Evolutionary conservation across 768 basidiomycete species (phyloP).

Genomic region (Russula virescens): DNA sequence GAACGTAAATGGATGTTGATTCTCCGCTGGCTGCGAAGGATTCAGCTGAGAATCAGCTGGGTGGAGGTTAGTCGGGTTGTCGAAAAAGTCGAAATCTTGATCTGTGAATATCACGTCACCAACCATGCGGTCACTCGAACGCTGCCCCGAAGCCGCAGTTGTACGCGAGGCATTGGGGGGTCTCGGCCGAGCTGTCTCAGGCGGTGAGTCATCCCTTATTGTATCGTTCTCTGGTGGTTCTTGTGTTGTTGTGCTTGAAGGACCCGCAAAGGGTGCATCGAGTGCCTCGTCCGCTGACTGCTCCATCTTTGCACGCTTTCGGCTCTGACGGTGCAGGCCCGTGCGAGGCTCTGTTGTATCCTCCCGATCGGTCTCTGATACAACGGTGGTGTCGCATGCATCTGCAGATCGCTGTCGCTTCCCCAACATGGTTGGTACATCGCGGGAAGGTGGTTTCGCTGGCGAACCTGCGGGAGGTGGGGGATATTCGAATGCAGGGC

Average conservation of each 20-base stretch:
- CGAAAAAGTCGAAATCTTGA: constrained; percentile 25
- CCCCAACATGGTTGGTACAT: constrained; percentile 48
- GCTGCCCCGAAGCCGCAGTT: neutral
- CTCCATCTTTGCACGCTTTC: constrained; percentile 46
- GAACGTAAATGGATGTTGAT: constrained; percentile 22
- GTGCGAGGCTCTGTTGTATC: constrained; percentile 34
- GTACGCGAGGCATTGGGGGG: neutral
- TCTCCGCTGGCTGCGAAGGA: constrained; percentile 11
- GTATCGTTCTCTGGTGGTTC: neutral
- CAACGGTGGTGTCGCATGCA: constrained; percentile 38
- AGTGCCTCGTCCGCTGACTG: constrained; percentile 24
- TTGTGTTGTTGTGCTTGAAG: constrained; percentile 1
- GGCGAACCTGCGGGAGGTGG: constrained; percentile 22
- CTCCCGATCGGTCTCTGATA: constrained; percentile 40
- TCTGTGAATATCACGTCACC: constrained; percentile 25
- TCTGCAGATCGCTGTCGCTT: constrained; percentile 57
- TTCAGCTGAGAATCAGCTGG: constrained; percentile 5
- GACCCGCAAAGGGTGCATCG: constrained; percentile 14
- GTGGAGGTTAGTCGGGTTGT: constrained; percentile 20
- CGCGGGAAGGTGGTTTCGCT: constrained; percentile 22
- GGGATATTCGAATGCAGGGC: constrained; percentile 24
- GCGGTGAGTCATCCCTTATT: neutral
- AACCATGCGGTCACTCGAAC: constrained; percentile 2
- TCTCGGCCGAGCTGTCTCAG: neutral
- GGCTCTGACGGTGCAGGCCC: constrained; percentile 39